phyloP scores from a whole-genome alignment of 2,329 filamentous ascomycete genomes.

The Microascus cirrosus region DNA sequence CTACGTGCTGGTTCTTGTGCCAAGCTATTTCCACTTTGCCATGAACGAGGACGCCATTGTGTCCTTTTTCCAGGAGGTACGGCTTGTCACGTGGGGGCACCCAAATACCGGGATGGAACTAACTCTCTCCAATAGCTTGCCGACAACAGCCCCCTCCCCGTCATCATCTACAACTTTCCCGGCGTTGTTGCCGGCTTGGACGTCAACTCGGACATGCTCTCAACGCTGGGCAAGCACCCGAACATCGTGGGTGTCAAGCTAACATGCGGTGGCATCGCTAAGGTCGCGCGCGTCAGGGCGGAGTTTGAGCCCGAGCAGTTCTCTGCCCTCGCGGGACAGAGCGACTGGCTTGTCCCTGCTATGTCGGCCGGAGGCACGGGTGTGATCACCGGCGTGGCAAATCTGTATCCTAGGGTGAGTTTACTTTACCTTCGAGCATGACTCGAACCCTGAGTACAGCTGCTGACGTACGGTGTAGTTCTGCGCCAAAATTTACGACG shows the following conservation, averaged over 20 bases:
- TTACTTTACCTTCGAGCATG: neutral
- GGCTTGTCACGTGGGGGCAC: neutral
- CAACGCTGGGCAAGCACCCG: slow-evolving; percentile 41
- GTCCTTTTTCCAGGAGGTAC: slow-evolving; percentile 49
- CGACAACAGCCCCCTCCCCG: slow-evolving; percentile 44
- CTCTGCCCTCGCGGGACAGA: slow-evolving; percentile 58
- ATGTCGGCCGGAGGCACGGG: slow-evolving; percentile 47
- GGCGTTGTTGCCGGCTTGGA: slow-evolving; percentile 56
- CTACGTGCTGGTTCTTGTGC: slow-evolving; percentile 56
- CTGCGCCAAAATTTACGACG: slow-evolving; percentile 36
- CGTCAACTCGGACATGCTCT: slow-evolving; percentile 54
- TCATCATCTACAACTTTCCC: slow-evolving; percentile 66
- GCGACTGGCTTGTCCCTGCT: slow-evolving; percentile 57
- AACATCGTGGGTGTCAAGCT: slow-evolving; percentile 63
- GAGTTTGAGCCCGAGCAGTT: slow-evolving; percentile 44
- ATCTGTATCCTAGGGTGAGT: slow-evolving; percentile 45
- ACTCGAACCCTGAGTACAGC: neutral
- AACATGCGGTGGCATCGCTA: slow-evolving; percentile 65
- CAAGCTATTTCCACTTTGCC: slow-evolving; percentile 59
- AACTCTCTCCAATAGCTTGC: slow-evolving; percentile 28
- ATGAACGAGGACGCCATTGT: slow-evolving; percentile 49
- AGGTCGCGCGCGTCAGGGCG: slow-evolving; percentile 50
- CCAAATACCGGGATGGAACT: neutral
- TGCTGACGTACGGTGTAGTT: slow-evolving; percentile 9
- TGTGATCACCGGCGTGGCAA: slow-evolving; percentile 52